Evolutionary conservation across 2,329 filamentous ascomycete genomes (phyloP).

Genomic region (Thelonectria discophora): DNA sequence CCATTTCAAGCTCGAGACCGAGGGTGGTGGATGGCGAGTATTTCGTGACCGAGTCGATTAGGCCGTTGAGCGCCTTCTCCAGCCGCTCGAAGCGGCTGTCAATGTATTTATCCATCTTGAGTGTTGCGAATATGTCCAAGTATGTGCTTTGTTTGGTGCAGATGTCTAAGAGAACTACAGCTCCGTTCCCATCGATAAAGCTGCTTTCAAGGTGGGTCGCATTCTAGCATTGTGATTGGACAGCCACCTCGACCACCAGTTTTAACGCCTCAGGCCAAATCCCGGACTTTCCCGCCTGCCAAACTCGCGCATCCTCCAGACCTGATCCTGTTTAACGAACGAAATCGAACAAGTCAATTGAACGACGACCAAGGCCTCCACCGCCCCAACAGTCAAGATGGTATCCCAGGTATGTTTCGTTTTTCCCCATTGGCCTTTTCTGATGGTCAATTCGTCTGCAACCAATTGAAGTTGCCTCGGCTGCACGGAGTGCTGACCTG

Average conservation of each 20-base stretch:
- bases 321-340: constrained; percentile 41
- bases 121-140: background rate
- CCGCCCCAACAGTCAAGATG: constrained; percentile 51
- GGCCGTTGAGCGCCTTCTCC: constrained; percentile 70
- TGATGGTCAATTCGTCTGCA: background rate
- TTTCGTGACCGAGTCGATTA: constrained; percentile 83
- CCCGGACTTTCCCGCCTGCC: constrained; percentile 47
- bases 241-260: constrained; percentile 20
- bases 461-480: constrained; percentile 20
- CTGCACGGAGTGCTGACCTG: constrained; percentile 43
- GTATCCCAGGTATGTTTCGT: constrained; percentile 49
- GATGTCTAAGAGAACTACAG: constrained; percentile 17
- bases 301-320: constrained; percentile 47
- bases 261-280: constrained; percentile 46
- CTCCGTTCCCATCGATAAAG: constrained; percentile 13
- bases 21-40: constrained; percentile 78
- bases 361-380: constrained; percentile 44
- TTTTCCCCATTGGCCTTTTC: background rate
- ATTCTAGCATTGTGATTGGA: constrained; percentile 11
- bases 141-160: constrained; percentile 19
- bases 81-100: constrained; percentile 72
- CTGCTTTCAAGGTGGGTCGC: constrained; percentile 34
- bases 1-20: constrained; percentile 74
- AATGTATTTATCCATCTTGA: constrained; percentile 68
- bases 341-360: constrained; percentile 49